Conservation (phyloP, 139 green algal species). For the Chlamydomonas eustigma region DNA sequence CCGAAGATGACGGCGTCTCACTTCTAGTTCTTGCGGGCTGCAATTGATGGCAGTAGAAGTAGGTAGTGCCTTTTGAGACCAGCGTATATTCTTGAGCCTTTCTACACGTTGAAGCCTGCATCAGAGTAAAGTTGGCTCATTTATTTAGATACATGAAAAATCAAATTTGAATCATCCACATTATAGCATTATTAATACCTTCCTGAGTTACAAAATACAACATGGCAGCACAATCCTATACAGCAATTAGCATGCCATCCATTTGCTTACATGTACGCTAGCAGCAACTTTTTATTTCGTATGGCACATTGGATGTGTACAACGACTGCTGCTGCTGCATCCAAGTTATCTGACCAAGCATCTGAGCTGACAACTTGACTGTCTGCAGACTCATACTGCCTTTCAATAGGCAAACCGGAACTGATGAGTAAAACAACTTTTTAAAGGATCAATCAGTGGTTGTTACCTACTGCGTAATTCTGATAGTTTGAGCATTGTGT, state of each 20-base stretch:
- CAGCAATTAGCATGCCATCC: no score
- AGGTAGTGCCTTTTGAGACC: not conserved
- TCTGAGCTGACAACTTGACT: constrained; percentile 7
- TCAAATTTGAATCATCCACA: not conserved
- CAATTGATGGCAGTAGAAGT: not conserved
- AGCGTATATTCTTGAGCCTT: constrained; percentile 5
- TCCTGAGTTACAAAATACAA: not conserved
- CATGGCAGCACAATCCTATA: no score
- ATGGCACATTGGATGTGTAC: not conserved
- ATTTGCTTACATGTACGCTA: constrained; percentile 9
- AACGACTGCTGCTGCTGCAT: not conserved
- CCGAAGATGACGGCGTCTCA: not conserved
- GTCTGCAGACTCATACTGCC: not conserved
- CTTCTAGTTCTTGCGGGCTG: constrained; percentile 10
- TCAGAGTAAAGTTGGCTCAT: not conserved
- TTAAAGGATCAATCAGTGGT: no score
- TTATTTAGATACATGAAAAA: not conserved
- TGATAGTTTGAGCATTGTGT: not conserved
- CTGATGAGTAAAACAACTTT: not conserved
- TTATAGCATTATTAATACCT: not conserved
- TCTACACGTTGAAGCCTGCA: constrained; percentile 5
- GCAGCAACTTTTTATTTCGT: constrained; percentile 1
- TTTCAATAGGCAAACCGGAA: not conserved
- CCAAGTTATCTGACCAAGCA: constrained; percentile 1
- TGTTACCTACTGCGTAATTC: not conserved